A percentile compares a stretch with the other conserved stretches of the same genome.
Conservation (phyloP, 192 early-diverging fungal genomes). For the Coemansia sp. region DNA sequence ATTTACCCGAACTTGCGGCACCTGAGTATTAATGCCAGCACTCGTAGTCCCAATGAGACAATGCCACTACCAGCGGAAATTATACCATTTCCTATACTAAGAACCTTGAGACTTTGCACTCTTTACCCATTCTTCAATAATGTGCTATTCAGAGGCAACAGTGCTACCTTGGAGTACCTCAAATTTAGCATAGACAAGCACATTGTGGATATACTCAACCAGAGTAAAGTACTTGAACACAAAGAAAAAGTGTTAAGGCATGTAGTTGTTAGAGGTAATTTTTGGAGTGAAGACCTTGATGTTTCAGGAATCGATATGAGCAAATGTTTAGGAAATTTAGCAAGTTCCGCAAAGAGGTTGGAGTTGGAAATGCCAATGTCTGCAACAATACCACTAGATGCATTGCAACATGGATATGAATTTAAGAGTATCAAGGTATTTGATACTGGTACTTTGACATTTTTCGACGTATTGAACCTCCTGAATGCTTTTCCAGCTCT, state of each 20-base stretch:
- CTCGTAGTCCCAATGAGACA: neutral
- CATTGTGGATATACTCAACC: neutral
- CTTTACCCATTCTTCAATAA: conserved; percentile 9
- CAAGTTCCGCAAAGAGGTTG: too few species aligned
- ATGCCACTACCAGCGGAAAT: neutral
- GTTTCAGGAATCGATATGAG: too few species aligned
- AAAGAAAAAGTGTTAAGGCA: neutral
- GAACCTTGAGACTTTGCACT: neutral
- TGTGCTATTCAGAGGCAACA: conserved; percentile 12
- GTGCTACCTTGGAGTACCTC: conserved; percentile 8
- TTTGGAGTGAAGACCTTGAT: neutral
- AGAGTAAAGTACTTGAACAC: neutral
- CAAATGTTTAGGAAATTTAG: neutral
- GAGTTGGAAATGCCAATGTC: too few species aligned
- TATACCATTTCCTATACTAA: conserved; percentile 9
- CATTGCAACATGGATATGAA: neutral
- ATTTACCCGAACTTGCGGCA: conserved; percentile 1
- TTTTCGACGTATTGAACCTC: neutral
- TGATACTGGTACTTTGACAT: neutral
- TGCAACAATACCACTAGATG: neutral
- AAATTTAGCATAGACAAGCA: neutral
- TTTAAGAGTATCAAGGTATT: neutral
- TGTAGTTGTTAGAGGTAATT: neutral
- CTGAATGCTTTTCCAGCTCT: neutral
- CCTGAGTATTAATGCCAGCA: neutral